Evolutionary conservation across 1,284 basidiomycete species (phyloP), one percentile per base, ranked within the genome.

Genomic region (Naganishia cerealis): DNA sequence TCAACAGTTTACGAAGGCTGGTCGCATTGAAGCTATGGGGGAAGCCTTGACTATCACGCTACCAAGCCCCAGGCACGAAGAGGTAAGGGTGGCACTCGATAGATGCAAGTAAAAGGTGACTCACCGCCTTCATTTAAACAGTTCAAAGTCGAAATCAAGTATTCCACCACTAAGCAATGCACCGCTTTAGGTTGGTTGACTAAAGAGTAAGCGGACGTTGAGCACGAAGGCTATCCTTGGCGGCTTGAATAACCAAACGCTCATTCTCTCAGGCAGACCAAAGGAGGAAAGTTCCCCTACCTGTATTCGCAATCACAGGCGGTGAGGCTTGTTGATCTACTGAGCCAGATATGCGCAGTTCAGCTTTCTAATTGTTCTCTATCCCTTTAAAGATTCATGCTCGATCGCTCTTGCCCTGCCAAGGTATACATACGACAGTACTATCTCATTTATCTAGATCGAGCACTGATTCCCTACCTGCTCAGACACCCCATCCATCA

Each of bases 291-390:
- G 67, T 88, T 90, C 80, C 90, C 92, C 0, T 97, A 91, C 82
- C 82, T 97, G 43, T 97, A 96, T 84, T 94, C 91, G 68, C 94
- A 98, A 80, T 92, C 90, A 76, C 94, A 97, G 78, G 92, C 94
- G 16, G 77, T 77, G 40, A 55, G 75, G 71, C 38, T 2, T 73
- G 73, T 43, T 16, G 29, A 33, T 24, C 38, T 3, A 40, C 21
- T 70, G 72, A 67, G 69, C 61, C 38, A 67, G 75, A 58, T 74
- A 73, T 57, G 71, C 76, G 52, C 59, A 73, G 2, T 72, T 33
- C 74, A 70, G 73, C 26, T 71, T 63, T 33, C 73, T 24, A 46
- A n/a, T 24, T 76, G 43, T 16, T 10, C 65, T 62, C 15, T 15
- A 36, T 33, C 53, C 26, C 9, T 21, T 16, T 6, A 15, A 54